Base-by-base conservation (phyloP, 2,329 filamentous ascomycete species). In the Trematosphaeria pertusa region DNA sequence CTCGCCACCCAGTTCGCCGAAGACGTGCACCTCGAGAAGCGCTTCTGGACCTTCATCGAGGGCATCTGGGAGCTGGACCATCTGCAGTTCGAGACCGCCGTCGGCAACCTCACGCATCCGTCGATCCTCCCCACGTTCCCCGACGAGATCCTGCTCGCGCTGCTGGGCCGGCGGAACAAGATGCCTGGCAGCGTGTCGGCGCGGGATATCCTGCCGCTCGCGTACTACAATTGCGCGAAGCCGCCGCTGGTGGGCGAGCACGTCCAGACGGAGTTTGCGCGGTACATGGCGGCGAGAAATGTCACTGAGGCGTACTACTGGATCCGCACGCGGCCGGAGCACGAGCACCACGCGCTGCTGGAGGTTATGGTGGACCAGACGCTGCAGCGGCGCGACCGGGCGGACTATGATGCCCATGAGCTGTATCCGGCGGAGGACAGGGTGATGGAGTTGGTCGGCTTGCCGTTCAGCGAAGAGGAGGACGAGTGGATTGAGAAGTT, bases 51-150 rank as follows among this genome's bases (percentile, higher is more conserved):
- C 35, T 89, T 92, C 60, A 90, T 94, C 73, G 85, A 88, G 59
- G 91, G 91, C 0, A 74, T 95, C 8, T 95, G 90, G 89, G 79
- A 88, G 60, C 77, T 96, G 68, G 91, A 96, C 65, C 81, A 83
- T 33, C 76, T 85, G 34, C 79, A 90, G 46, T 91, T 89, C 48
- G 58, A 69, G 43, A 72, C 56, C 54, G 89, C 90, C 2, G 78
- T 95, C 20, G 85, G 90, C 59, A 85, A 87, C 65, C 81, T 96
- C 11, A 86, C 89, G 3, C 87, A 94, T 61, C 90, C 91, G 0
- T 89, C 87, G 1, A 79, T 95, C 4, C 85, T 87, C 15, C 86
- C 88, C 26, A 91, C 91, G 43, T 95, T 94, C 62, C 82, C 88
- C 46, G 89, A 94, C 72, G 88, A 95, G 51, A 92, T 95, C 41